Percentiles rank a stretch among this genome's conserved stretches.
Evolutionary conservation across 768 basidiomycete species (phyloP).

Genomic region (Mycena olivaceomarginata): DNA sequence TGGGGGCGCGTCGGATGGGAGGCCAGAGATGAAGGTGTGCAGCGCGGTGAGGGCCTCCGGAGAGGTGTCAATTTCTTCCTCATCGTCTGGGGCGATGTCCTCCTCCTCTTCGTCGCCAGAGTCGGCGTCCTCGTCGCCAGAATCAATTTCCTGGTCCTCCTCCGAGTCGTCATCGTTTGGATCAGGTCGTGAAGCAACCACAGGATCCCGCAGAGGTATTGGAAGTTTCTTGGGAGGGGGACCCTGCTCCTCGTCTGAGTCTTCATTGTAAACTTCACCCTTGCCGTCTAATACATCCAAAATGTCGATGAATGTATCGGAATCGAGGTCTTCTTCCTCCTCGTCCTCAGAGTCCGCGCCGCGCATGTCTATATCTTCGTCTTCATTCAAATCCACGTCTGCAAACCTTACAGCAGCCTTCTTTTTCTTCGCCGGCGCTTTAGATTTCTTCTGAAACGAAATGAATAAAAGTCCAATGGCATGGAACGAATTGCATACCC

Average conservation of each 20-base stretch:
- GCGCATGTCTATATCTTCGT: conserved; percentile 63
- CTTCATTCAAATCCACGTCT: conserved; percentile 83
- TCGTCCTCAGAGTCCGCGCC: conserved; percentile 64
- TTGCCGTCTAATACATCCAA: conserved; percentile 82
- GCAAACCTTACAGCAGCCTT: conserved; percentile 63
- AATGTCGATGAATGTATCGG: conserved; percentile 77
- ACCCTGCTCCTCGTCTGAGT: conserved; percentile 62
- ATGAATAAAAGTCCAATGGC: conserved; percentile 29
- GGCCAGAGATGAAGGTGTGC: conserved; percentile 80
- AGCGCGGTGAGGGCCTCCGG: conserved; percentile 81
- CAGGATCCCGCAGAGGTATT: conserved; percentile 38
- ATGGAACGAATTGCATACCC: conserved; percentile 55
- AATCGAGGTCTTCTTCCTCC: conserved; percentile 67
- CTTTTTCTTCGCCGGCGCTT: conserved; percentile 51
- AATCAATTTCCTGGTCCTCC: conserved; percentile 55
- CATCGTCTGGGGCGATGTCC: conserved; percentile 60
- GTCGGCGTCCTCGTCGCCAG: conserved; percentile 58
- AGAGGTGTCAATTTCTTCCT: conserved; percentile 69
- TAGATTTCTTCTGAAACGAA: conserved; percentile 36
- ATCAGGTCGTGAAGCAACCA: conserved; percentile 31
- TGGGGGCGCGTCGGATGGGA: conserved; percentile 68
- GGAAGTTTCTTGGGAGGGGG: conserved; percentile 51
- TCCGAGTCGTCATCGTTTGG: conserved; percentile 51
- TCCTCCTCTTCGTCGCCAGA: conserved; percentile 66
- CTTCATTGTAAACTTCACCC: conserved; percentile 63